A percentile compares a stretch with the other conserved stretches of the same genome.
Evolutionary conservation across 2,329 filamentous ascomycete genomes (phyloP).

Genomic region (Lachnellula arida): DNA sequence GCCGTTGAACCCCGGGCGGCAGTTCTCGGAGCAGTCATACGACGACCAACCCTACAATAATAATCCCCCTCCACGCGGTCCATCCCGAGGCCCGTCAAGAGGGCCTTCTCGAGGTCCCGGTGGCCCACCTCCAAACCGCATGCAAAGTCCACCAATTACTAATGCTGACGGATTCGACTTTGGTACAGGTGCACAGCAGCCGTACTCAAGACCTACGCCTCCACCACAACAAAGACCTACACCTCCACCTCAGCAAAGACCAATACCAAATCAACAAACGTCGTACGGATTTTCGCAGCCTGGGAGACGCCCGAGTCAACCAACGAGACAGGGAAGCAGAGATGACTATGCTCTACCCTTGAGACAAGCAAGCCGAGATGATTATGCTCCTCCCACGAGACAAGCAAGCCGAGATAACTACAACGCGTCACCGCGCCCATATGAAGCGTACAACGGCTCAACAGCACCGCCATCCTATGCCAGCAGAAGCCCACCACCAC

Average conservation of each 20-base stretch:
- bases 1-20: slow-evolving; percentile 19
- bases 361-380: slow-evolving; percentile 6
- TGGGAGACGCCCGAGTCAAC: slow-evolving; percentile 6
- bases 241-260: slow-evolving; percentile 2
- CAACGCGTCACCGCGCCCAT: background rate
- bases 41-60: slow-evolving; percentile 15
- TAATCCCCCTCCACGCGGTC: slow-evolving; percentile 1
- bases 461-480: slow-evolving; percentile 20
- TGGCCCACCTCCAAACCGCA: slow-evolving; percentile 12
- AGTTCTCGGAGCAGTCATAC: slow-evolving; percentile 21
- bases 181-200: slow-evolving; percentile 12
- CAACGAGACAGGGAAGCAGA: slow-evolving; percentile 4
- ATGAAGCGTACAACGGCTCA: slow-evolving; percentile 9
- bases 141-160: slow-evolving; percentile 22
- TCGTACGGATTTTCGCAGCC: slow-evolving; percentile 8
- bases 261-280: background rate
- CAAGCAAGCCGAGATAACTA: slow-evolving; percentile 11
- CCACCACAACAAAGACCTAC: slow-evolving; percentile 13
- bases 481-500: slow-evolving; percentile 22
- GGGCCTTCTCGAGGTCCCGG: slow-evolving; percentile 15
- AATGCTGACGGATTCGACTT: slow-evolving; percentile 28
- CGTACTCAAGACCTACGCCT: slow-evolving; percentile 11
- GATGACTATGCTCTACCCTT: background rate
- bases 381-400: slow-evolving; percentile 4
- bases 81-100: slow-evolving; percentile 6